Percentiles rank a stretch among this genome's conserved stretches.
phyloP scores from a whole-genome alignment of 1,284 basidiomycete species.

The Porodaedalea pini region DNA sequence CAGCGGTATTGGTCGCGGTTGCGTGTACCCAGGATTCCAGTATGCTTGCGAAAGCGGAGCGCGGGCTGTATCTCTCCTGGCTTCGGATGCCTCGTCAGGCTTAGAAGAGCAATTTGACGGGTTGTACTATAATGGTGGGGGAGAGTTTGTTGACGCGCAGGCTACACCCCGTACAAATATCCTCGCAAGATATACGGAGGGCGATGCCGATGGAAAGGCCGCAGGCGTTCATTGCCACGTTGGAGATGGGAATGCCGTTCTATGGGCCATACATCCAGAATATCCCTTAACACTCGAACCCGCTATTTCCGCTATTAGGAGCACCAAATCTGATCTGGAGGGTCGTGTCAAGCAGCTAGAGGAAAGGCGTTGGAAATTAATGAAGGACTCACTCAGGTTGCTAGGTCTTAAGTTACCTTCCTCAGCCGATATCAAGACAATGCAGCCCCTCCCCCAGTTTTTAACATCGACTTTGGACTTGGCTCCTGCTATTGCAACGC shows the following conservation, averaged over 20 bases:
- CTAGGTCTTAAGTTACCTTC: constrained; percentile 48
- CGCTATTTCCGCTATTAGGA: constrained; percentile 35
- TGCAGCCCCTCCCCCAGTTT: constrained; percentile 49
- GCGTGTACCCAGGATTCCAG: constrained; percentile 53
- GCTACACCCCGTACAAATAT: constrained; percentile 19
- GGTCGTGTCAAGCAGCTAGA: constrained; percentile 37
- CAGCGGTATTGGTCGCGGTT: constrained; percentile 48
- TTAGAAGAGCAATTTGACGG: constrained; percentile 26
- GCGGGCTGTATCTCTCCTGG: constrained; percentile 23
- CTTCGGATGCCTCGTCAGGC: constrained; percentile 13
- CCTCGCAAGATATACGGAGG: constrained; percentile 21
- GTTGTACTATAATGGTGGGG: constrained; percentile 54
- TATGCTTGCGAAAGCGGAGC: constrained; percentile 41
- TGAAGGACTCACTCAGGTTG: constrained; percentile 41
- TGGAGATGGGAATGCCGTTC: constrained; percentile 53
- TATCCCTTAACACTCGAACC: constrained; percentile 48
- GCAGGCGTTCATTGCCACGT: constrained; percentile 51
- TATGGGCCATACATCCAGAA: constrained; percentile 67
- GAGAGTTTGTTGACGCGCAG: constrained; percentile 40
- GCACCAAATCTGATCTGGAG: constrained; percentile 28
- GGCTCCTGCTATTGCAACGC: constrained; percentile 34
- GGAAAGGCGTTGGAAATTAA: constrained; percentile 34
- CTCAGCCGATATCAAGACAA: constrained; percentile 13
- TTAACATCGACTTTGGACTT: constrained; percentile 41
- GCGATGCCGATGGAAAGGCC: constrained; percentile 29